Base-by-base conservation (phyloP, 1,139 yeast genomes). In the Pichia sp. region DNA sequence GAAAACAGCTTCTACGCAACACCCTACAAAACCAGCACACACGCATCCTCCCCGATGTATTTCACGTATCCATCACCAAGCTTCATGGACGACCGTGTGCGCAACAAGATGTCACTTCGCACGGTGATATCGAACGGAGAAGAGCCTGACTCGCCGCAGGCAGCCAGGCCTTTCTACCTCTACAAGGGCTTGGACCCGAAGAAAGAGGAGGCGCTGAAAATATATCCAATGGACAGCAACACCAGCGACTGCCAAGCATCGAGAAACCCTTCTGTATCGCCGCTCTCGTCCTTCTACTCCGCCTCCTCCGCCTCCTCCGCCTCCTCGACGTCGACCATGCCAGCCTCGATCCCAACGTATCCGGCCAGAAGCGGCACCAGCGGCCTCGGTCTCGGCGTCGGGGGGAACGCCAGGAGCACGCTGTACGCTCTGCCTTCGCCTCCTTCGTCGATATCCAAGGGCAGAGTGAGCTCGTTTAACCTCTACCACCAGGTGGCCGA, bases 81-180 rank as follows among this genome's bases (percentile, higher is more conserved):
- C 16, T 36, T 12, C 16, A 36, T 16, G n/a, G 40, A 36, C 40
- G 16, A 36, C 40, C 16, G 40, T 36, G 40, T 46, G 31, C 45
- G 44, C 43, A 24, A 27, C n/a, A 48, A 48, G 24, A 48, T 48
- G 50, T 48, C 50, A 2, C 27, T 48, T 10, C 20, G n/a, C 24
- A 38, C 50, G 14, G 40, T 36, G n/a, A 24, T 42, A 42, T 27
- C 31, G n/a, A 42, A 42, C 31, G 31, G 43, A 40, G 46, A 40
- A 17, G 48, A 29, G n/a, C 3, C 24, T 20, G 24, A 20, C 24
- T 20, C 24, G 24, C 24, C 24, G 24, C 24, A 20, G 24, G 24
- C 27, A 16, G 10, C 51, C 17, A 46, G 56, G 14, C 67, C 67
- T 4, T 64, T 64, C 51, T 63, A 60, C 44, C 54, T 64, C 14